Base-by-base conservation (phyloP, 495 filamentous ascomycete genomes). In the Hypoxylon trugodes region DNA sequence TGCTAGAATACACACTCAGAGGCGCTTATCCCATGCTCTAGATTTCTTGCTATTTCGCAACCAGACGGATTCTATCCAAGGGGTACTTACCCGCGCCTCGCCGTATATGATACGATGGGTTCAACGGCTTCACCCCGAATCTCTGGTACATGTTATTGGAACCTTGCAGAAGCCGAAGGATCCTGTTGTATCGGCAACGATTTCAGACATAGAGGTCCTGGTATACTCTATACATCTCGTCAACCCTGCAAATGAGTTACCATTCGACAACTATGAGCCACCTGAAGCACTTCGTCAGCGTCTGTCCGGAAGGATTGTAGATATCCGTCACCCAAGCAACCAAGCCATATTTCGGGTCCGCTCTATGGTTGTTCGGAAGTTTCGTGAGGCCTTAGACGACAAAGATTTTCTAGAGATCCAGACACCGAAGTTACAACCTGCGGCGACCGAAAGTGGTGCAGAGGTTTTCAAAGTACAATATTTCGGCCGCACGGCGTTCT, bases 21-120 rank as follows among this genome's bases (percentile, higher is more conserved):
- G 90, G 61, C 86, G 87, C 40, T 84, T 93, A 80, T 90, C 88
- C 65, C 85, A 87, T 45, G 89, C 91, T 66, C 77, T 93, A 65
- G 87, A 86, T 52, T 94, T 94, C 75, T 80, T 94, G 66, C 85
- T 91, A 73, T 82, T 94, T 43, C 77, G 88, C 41, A 87, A 91
- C 71, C 84, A 89, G 62, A 83, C 82, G 25, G 77, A 84, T 59
- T 92, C 89, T 43, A 84, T 93, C n/a, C 90, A 94, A 76, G 90
- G 84, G 36, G 82, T 87, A 73, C 76, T 87, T 56, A 80, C 49
- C 71, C 76, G 66, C 28, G 61, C 82, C 24, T 80, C 77, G 46
- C 79, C 79, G 64, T 88, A 92, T 77, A 95, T 95, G 91, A 87
- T 92, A 53, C 92, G 92, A 77, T 93, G 86, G 80, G 83, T 84